Evolutionary conservation across 2,329 filamentous ascomycete species (phyloP).

Genomic region (Colletotrichum musicola): DNA sequence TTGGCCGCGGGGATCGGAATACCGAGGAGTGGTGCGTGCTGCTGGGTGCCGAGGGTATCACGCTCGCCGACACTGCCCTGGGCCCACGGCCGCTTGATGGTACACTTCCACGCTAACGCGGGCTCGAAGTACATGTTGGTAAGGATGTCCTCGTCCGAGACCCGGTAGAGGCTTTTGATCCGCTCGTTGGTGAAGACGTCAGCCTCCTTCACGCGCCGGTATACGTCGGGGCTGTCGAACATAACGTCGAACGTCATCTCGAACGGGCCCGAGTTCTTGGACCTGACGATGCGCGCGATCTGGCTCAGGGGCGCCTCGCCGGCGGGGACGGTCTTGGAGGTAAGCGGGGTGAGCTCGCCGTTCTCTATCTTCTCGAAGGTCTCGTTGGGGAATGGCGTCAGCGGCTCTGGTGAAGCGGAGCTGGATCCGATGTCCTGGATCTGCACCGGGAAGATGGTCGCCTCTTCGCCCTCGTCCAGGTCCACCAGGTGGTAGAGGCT

Average conservation of each 20-base stretch:
- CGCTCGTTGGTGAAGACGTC: slow-evolving; percentile 51
- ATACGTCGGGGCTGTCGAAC: slow-evolving; percentile 53
- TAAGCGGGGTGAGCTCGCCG: slow-evolving; percentile 1
- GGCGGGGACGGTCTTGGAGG: neutral
- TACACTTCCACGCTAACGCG: slow-evolving; percentile 61
- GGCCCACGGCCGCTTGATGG: slow-evolving; percentile 51
- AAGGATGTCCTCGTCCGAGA: slow-evolving; percentile 47
- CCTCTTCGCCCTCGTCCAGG: slow-evolving; percentile 47
- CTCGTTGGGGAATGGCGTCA: neutral
- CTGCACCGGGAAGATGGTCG: slow-evolving; percentile 13
- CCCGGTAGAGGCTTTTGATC: slow-evolving; percentile 48
- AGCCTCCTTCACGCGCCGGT: slow-evolving; percentile 51
- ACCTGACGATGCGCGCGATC: slow-evolving; percentile 57
- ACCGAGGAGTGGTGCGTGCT: slow-evolving; percentile 51
- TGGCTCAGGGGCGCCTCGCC: slow-evolving; percentile 43
- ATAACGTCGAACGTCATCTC: slow-evolving; percentile 67
- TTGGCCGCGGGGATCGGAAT: slow-evolving; percentile 42
- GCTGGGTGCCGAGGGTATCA: slow-evolving; percentile 54
- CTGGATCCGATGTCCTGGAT: neutral
- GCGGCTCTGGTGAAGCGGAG: neutral
- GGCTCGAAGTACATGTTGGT: slow-evolving; percentile 58
- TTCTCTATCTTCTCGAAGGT: neutral
- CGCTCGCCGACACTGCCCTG: slow-evolving; percentile 52
- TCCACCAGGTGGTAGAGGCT: slow-evolving; percentile 64
- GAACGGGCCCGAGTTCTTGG: slow-evolving; percentile 65